A percentile compares a stretch with the other conserved stretches of the same genome.
These are phyloP conservation scores for Nicotiana tomentosiformis DNA, from an alignment of 257 asterid species.

Conservation along the genomic window DNA sequence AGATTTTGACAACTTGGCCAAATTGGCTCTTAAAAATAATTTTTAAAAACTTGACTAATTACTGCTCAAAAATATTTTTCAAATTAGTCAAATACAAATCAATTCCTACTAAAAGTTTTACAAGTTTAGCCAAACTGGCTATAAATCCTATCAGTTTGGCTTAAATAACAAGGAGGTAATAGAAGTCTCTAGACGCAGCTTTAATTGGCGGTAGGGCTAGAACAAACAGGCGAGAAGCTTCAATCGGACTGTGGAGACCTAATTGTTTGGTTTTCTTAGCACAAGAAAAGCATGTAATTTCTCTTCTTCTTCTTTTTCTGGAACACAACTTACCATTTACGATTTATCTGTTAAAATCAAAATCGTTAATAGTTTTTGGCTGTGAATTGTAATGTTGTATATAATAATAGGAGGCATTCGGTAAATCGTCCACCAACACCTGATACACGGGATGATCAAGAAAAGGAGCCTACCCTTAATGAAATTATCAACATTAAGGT, in stretches of 20 bases:
- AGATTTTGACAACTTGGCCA: too few relatives aligned
- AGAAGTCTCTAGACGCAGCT: neutral
- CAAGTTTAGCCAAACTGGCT: too few relatives aligned
- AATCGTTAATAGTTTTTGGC: neutral
- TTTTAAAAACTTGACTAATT: too few relatives aligned
- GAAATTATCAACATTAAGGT: constrained; percentile 55
- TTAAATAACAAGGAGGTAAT: neutral
- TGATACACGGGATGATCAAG: constrained; percentile 43
- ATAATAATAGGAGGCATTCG: constrained; percentile 46
- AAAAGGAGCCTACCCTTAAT: constrained; percentile 43
- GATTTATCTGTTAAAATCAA: neutral
- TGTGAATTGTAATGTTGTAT: constrained; percentile 13
- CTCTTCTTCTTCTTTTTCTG: neutral
- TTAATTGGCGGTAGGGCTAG: neutral
- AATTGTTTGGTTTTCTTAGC: neutral
- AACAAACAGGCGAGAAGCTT: neutral
- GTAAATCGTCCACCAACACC: constrained; percentile 65
- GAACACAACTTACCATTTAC: neutral
- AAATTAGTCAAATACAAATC: too few relatives aligned
- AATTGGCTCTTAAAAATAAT: too few relatives aligned
- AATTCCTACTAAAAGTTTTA: too few relatives aligned
- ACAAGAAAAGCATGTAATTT: neutral
- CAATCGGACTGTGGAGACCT: neutral
- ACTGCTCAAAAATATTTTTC: too few relatives aligned
- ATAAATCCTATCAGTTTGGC: too few relatives aligned